Conservation (phyloP, 306 rosid genomes). For the Gillenia trifoliata region DNA sequence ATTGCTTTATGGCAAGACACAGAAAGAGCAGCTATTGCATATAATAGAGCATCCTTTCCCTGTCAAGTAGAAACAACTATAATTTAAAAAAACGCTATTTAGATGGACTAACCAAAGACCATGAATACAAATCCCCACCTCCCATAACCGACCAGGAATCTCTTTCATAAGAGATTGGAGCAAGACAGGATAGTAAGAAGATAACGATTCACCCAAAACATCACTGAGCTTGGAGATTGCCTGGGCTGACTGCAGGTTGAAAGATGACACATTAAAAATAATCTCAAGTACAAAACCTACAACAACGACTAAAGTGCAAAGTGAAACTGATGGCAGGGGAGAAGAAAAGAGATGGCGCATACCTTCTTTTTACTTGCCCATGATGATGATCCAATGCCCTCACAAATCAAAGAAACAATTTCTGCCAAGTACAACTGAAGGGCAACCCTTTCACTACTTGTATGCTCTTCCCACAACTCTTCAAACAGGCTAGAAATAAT, state of each 20-base stretch:
- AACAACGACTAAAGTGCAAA: slow-evolving; percentile 8
- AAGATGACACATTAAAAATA: slow-evolving; percentile 20
- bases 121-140: slow-evolving; percentile 42
- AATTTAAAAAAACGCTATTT: background rate
- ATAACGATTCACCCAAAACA: slow-evolving; percentile 84
- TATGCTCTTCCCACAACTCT: slow-evolving; percentile 96
- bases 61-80: slow-evolving; percentile 28
- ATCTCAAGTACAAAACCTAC: background rate
- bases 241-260: slow-evolving; percentile 67
- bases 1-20: slow-evolving; percentile 74
- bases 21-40: slow-evolving; percentile 75
- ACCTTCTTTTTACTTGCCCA: slow-evolving; percentile 88
- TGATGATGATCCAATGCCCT: slow-evolving; percentile 71
- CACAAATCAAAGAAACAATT: slow-evolving; percentile 74
- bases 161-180: slow-evolving; percentile 83
- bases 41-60: slow-evolving; percentile 84
- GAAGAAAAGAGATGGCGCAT: slow-evolving; percentile 16
- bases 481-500: slow-evolving; percentile 66
- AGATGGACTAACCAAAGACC: background rate
- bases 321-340: slow-evolving; percentile 5
- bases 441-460: slow-evolving; percentile 86
- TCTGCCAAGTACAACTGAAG: slow-evolving; percentile 77
- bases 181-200: slow-evolving; percentile 58
- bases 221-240: slow-evolving; percentile 88
- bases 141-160: slow-evolving; percentile 93